Base-by-base conservation (phyloP, 371 early-diverging fungal species). In the Rhizomucor pusillus region DNA sequence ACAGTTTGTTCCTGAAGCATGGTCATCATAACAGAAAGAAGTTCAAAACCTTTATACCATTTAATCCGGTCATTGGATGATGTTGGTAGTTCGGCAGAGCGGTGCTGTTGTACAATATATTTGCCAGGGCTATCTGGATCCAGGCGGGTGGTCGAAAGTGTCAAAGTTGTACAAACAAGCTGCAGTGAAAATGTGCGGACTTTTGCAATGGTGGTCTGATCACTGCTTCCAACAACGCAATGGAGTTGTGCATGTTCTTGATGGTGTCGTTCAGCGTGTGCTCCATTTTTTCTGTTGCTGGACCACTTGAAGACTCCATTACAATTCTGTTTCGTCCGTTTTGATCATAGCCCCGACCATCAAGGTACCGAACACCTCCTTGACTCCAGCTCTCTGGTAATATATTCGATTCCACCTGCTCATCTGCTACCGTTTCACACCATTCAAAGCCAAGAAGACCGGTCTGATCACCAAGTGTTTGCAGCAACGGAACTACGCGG, bases 381-480 rank as follows among this genome's bases (percentile, higher is more conserved):
- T 51, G 51, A 25, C 16, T 22, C 51, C 51, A 37, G 25, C 51
- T 22, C 41, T 51, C 51, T 37, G 51, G 51, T 39, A 37, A 16
- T 18, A 25, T 51, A 22, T 51, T 41, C 12, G 39, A 51, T 23
- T 51, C 51, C 39, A 51, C 40, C 39, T 37, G 39, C 51, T 51
- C 51, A 39, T 51, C 51, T 22, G 47, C 47, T 23, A 47, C 47
- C 20, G 47, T 34, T 14, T 60, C 66, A 33, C 66, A 60, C 66
- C 66, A 60, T 13, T 65, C 59, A 24, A 55, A 59, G 40, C 56
- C 46, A 24, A 66, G 20, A 47, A 56, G 54, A 19, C 57, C 56
- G 39, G 62, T 61, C 50, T 58, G 66, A 49, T 59, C 54, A 9
- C 53, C 66, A 58, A 61, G 41, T 24, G 59, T 52, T 52, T 60